Evolutionary conservation across 306 rosid genomes (phyloP), one percentile per base, ranked within the genome.

Genomic region (Vicia faba): DNA sequence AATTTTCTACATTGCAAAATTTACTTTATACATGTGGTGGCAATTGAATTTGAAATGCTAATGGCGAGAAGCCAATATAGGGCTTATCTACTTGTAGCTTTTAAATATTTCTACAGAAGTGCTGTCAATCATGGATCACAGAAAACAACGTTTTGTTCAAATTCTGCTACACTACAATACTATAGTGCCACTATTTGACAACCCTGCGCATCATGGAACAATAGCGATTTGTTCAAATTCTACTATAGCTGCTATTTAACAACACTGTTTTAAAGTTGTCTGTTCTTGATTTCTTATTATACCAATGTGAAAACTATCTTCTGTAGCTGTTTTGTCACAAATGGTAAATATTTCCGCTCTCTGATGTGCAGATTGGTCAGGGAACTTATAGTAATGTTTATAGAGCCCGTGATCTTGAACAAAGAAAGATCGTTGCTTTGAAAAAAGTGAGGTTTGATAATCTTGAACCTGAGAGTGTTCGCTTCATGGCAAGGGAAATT

Each of bases 401-500:
- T 76, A 84, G 88, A 78, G 97, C 97, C 68, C 97, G 97, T 65
- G 97, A 91, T 66, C 96, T 91, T 74, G 97, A 91, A 62, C 92
- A 91, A 72, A 88, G 76, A 75, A 91, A 91, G 84, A 86, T 86
- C 45, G 97, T 91, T 79, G 97, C 97, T 26, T 66, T 91, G 82
- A 91, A 91, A 83, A 91, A 91, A 88, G 97, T 91, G 58, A 86
- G 96, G 81, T 91, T 91, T 78, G 97, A 91, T 81, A 91, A 88
- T 84, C 84, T 88, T 45, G 97, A 91, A 74, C 97, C 97, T 10
- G 97, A 91, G 86, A 91, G 97, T 75, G 96, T 88, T 55, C 97
- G 97, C 38, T 91, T 91, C 81, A 91, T 91, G 97, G 96, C 96
- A 33, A 83, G 97, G 82, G 97, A 91, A 83, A 91, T 91, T 81